Evolutionary conservation across 352 stramenopile species (phyloP).

Genomic region (Pythium coloratum): DNA sequence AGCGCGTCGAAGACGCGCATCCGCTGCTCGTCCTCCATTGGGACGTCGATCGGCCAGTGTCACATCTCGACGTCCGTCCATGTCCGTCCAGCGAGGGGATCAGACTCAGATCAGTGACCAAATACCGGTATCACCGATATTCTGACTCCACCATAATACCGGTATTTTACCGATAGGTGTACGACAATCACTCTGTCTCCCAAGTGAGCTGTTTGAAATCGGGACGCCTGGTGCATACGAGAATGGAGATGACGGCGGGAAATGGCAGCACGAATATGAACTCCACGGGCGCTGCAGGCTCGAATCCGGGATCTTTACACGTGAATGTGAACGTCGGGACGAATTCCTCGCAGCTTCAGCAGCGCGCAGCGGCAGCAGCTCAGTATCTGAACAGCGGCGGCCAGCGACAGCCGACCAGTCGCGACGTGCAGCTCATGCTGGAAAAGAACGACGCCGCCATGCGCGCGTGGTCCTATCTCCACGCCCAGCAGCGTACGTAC

Average conservation of each 20-base stretch:
- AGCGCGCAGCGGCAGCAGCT: conserved; percentile 56
- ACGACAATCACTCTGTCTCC: neutral
- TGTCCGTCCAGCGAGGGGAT: neutral
- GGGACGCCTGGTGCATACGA: neutral
- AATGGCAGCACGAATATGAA: neutral
- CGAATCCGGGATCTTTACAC: neutral
- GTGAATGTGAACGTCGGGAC: neutral
- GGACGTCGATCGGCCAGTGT: neutral
- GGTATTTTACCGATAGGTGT: neutral
- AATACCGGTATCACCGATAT: neutral
- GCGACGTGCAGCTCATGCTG: conserved; percentile 81
- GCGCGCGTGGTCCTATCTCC: conserved; percentile 67
- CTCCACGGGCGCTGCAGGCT: neutral
- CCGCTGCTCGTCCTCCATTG: neutral
- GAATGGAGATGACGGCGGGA: neutral
- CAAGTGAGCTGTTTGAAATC: neutral
- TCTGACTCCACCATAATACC: neutral
- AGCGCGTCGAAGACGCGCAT: conserved; percentile 11
- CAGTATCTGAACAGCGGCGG: conserved; percentile 31
- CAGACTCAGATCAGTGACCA: neutral
- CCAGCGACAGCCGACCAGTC: conserved; percentile 54
- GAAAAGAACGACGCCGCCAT: conserved; percentile 85
- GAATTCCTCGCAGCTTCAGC: conserved; percentile 37
- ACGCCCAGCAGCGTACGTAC: conserved; percentile 72
- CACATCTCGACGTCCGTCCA: neutral